Conservation (phyloP, 2,329 filamentous ascomycete species). For the Pyrenophora teres region DNA sequence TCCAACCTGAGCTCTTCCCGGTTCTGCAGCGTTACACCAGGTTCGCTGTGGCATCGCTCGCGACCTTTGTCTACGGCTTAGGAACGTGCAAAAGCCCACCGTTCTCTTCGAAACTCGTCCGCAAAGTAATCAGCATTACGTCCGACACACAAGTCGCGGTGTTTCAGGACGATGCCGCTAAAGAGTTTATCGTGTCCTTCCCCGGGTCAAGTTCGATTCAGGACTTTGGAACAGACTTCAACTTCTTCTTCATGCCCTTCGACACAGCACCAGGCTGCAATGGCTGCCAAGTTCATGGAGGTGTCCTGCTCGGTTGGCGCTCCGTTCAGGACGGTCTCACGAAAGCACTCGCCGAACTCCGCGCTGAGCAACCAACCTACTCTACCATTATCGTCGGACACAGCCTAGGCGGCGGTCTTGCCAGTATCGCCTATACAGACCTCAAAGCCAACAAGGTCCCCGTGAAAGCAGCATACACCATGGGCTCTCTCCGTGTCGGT, state of each 20-base stretch:
- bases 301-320: conserved; percentile 62
- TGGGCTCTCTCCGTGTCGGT: conserved; percentile 66
- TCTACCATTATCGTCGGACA: conserved; percentile 64
- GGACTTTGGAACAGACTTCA: conserved; percentile 19
- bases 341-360: conserved; percentile 51
- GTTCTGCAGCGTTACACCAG: conserved; percentile 20
- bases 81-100: conserved; percentile 19
- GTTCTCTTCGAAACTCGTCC: conserved; percentile 16
- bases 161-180: conserved; percentile 15
- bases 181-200: conserved; percentile 22
- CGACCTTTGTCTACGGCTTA: conserved; percentile 18
- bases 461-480: conserved; percentile 17
- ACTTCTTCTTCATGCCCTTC: background rate
- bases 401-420: conserved; percentile 68
- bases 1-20: conserved; percentile 13
- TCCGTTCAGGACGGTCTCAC: conserved; percentile 54
- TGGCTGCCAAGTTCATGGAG: conserved; percentile 60
- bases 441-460: conserved; percentile 11
- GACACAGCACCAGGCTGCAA: conserved; percentile 24
- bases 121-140: conserved; percentile 6
- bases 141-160: conserved; percentile 20
- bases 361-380: conserved; percentile 55
- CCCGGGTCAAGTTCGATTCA: conserved; percentile 15
- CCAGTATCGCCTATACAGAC: conserved; percentile 56
- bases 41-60: conserved; percentile 19